Conservation (phyloP, 2,329 filamentous ascomycete species). For the Berkeleyomyces basicola region DNA sequence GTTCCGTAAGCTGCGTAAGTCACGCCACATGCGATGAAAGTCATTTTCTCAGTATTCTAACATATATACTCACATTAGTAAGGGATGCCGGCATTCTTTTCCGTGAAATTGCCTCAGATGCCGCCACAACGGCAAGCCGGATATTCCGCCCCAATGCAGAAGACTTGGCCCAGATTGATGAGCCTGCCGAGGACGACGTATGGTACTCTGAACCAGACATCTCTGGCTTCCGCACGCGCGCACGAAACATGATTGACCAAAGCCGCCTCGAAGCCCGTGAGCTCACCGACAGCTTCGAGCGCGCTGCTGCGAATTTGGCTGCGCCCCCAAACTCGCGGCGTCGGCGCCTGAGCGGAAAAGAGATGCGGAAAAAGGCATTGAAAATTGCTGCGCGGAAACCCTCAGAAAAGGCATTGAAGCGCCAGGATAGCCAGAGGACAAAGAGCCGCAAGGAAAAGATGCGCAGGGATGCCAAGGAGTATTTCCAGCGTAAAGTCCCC, state of each 20-base stretch:
- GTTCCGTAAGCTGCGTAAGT: slow-evolving; percentile 74
- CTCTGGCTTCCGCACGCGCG: slow-evolving; percentile 50
- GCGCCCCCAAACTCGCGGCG: no score
- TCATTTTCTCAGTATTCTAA: slow-evolving; percentile 5
- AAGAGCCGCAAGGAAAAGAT: slow-evolving; percentile 29
- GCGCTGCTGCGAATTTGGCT: slow-evolving; percentile 22
- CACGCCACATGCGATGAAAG: background rate
- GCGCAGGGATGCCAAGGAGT: slow-evolving; percentile 43
- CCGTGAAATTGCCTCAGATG: slow-evolving; percentile 84
- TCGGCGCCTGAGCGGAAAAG: background rate
- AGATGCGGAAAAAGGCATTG: slow-evolving; percentile 20
- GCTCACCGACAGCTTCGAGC: slow-evolving; percentile 37
- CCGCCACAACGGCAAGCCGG: slow-evolving; percentile 60
- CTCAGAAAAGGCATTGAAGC: slow-evolving; percentile 32
- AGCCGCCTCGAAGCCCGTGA: slow-evolving; percentile 44
- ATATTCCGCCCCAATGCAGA: slow-evolving; percentile 66
- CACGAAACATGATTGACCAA: slow-evolving; percentile 48
- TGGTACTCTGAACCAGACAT: slow-evolving; percentile 82
- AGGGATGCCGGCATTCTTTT: slow-evolving; percentile 66
- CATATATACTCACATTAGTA: slow-evolving; percentile 26
- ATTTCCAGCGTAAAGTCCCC: slow-evolving; percentile 74
- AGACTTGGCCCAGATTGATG: slow-evolving; percentile 57
- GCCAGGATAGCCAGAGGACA: slow-evolving; percentile 22
- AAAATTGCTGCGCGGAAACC: slow-evolving; percentile 27
- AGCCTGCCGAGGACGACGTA: slow-evolving; percentile 74